Base-by-base conservation (phyloP, 1,139 yeast species). In the Candida neerlandica region DNA sequence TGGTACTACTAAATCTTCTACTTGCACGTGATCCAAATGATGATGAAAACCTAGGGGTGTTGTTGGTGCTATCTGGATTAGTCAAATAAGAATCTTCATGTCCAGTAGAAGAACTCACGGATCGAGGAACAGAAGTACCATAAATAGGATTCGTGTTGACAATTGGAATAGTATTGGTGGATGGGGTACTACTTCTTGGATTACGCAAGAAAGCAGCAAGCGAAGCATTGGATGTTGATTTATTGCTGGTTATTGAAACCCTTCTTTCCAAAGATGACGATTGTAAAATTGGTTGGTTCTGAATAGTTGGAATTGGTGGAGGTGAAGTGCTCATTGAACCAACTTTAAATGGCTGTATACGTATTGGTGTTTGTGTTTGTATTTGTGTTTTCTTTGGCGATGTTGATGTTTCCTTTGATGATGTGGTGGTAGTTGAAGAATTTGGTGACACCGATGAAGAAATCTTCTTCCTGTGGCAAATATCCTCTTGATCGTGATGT, bases 241-340 rank as follows among this genome's bases (percentile, higher is more conserved):
- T 67, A 56, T 74, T 75, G 55, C 79, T 74, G 19, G 80, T 75
- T 44, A 76, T 73, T 16, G 77, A 71, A 11, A 77, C 64, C 37
- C 75, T 60, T 44, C 81, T 62, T 53, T 77, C 81, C 51, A 73
- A 62, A 3, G 76, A 67, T 1, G 70, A 61, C 6, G 58, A 50
- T 30, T 40, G 48, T 7, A 43, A 21, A n/a, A 49, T 42, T 21
- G 48, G 43, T 43, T 45, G 52, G 65, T 58, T 3, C 59, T 62
- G 33, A 52, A 58, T 27, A 58, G 43, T 7, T 72, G 43, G 33
- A 6, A 58, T 56, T 10, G 64, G 66, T 16, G 77, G 83, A 18
- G 78, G 80, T 18, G 82, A 72, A 48, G 71, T 75, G 21, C 83
- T 78, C 15, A 83, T 75, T 0, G 88, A 81, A 0, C 88, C 89